These are phyloP conservation scores for Russula lepida DNA, from an alignment of 768 basidiomycete species.

Conservation along the genomic window DNA sequence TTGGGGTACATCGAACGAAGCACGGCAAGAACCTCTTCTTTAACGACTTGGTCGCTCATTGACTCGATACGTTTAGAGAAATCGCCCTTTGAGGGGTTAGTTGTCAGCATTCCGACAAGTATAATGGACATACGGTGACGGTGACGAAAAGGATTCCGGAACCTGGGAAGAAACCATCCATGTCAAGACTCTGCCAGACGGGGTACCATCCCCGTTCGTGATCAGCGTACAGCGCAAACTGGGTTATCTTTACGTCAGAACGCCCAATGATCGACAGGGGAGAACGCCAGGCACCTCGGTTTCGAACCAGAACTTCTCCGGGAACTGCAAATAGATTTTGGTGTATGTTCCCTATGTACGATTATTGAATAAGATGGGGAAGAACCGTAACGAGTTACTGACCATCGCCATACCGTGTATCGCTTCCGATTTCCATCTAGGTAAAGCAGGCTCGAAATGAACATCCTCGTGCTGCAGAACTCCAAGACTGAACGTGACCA, in stretches of 20 bases:
- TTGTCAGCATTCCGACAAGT: background rate
- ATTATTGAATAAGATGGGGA: background rate
- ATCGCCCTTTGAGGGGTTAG: slow-evolving; percentile 38
- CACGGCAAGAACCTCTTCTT: slow-evolving; percentile 47
- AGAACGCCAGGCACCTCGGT: slow-evolving; percentile 30
- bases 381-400: background rate
- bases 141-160: slow-evolving; percentile 50
- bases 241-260: slow-evolving; percentile 1
- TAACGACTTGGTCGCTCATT: slow-evolving; percentile 38
- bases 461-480: slow-evolving; percentile 61
- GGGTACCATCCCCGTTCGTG: slow-evolving; percentile 52
- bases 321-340: slow-evolving; percentile 60
- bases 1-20: slow-evolving; percentile 54
- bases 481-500: slow-evolving; percentile 63
- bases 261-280: background rate
- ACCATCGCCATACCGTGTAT: slow-evolving; percentile 57
- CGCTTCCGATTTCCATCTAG: slow-evolving; percentile 56
- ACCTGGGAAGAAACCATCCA: slow-evolving; percentile 48
- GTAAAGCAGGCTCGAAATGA: slow-evolving; percentile 44
- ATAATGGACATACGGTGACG: slow-evolving; percentile 32
- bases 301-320: slow-evolving; percentile 50
- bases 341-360: slow-evolving; percentile 45
- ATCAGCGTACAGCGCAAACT: slow-evolving; percentile 54
- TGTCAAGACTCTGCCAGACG: slow-evolving; percentile 60
- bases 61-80: slow-evolving; percentile 52